Evolutionary conservation across 176 grass and related monocot species (phyloP), one percentile per base, ranked within the genome.

Genomic region (Aegilops tauschii): DNA sequence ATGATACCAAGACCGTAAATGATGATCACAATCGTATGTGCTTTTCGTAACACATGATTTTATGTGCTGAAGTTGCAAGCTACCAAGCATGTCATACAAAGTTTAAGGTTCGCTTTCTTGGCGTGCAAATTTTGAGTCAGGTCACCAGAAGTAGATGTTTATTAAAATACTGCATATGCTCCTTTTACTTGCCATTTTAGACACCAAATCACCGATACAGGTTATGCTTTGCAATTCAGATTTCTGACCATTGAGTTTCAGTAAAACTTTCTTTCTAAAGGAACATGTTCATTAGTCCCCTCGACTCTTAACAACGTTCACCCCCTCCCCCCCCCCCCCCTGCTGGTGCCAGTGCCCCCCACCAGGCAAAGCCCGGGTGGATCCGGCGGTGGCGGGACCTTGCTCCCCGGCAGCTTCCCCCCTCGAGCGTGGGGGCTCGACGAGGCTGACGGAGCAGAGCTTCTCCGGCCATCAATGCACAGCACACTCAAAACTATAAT

Each of bases 11-110:
- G 61, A 65, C 25, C 23, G 23, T 30, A 65, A 80, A 65, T 65
- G 61, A 58, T 9, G n/a, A 40, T 78, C 76, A 61, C 52, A 78
- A 78, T 78, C 5, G 34, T 36, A 35, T 79, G 56, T 79, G 56
- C 23, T 79, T 79, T 63, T 40, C 12, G 12, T 27, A 40, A 63
- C 13, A 16, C 34, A 6, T 79, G 56, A 40, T 63, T 63, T 35
- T 58, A 79, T 62, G 77, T 63, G 77, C 56, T 63, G 17, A 79
- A 79, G 77, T 79, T 79, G 58, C 56, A 79, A 21, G 54, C 5
- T 78, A 18, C 20, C 32, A 61, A 79, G 32, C 35, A 63, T 79
- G 29, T 13, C 52, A 25, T 37, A 36, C 20, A 62, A 79, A 77
- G n/a, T 36, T 78, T 78, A 78, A 58, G 29, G 73, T 37, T 21